A percentile compares a stretch with the other conserved stretches of the same genome.
phyloP scores from a whole-genome alignment of 2,329 filamentous ascomycete species.

The Dothistroma pini region DNA sequence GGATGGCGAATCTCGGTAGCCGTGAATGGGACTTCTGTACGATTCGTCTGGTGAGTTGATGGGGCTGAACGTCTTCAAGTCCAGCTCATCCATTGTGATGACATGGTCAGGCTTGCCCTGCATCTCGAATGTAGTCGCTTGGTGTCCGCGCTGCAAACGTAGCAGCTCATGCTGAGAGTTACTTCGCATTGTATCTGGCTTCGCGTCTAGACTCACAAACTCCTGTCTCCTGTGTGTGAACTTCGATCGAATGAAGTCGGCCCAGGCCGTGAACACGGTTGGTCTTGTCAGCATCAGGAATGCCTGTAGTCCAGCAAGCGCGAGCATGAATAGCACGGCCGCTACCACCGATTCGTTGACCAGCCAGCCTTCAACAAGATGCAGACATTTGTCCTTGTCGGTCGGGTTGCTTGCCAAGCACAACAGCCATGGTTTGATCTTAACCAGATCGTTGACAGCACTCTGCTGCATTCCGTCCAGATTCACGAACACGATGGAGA shows the following conservation, averaged over 20 bases:
- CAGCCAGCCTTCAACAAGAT: slow-evolving; percentile 58
- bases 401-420: slow-evolving; percentile 62
- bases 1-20: slow-evolving; percentile 3
- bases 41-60: slow-evolving; percentile 17
- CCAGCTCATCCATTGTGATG: slow-evolving; percentile 17
- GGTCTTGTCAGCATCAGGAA: slow-evolving; percentile 75
- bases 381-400: slow-evolving; percentile 64
- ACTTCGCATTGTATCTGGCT: slow-evolving; percentile 22
- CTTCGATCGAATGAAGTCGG: slow-evolving; percentile 56
- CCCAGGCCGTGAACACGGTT: slow-evolving; percentile 84
- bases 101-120: slow-evolving; percentile 23
- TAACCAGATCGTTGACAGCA: slow-evolving; percentile 53
- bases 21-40: slow-evolving; percentile 15
- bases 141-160: slow-evolving; percentile 27
- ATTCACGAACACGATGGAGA: slow-evolving; percentile 85
- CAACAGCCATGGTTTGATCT: slow-evolving; percentile 62
- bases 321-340: slow-evolving; percentile 77
- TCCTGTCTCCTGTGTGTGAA: slow-evolving; percentile 60
- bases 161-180: slow-evolving; percentile 24
- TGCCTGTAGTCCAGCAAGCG: slow-evolving; percentile 78
- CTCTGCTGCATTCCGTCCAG: slow-evolving; percentile 68
- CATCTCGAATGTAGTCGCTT: slow-evolving; percentile 35
- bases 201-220: slow-evolving; percentile 83
- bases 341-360: slow-evolving; percentile 73
- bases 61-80: slow-evolving; percentile 14